Percentiles rank a stretch among this genome's conserved stretches.
Evolutionary conservation across 208 protist species (phyloP).

Genomic region (Spongospora subterranea): DNA sequence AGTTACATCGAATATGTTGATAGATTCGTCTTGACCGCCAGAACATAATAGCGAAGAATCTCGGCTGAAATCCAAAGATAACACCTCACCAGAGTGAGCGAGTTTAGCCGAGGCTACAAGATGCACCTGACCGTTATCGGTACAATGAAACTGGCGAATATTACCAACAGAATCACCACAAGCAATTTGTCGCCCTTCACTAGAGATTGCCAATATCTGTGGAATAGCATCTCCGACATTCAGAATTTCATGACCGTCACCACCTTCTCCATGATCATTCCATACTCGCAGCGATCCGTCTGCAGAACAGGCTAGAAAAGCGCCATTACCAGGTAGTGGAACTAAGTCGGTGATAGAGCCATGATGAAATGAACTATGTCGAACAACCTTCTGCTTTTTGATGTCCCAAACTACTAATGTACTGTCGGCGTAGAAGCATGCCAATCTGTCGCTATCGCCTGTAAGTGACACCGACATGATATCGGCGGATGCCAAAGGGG

Average conservation of each 20-base stretch:
- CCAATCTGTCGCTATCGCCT: not conserved
- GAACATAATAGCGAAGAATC: not conserved
- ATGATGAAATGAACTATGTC: not conserved
- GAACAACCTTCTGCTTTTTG: not conserved
- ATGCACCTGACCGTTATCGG: not conserved
- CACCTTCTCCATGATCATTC: not conserved
- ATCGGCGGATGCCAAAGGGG: not conserved
- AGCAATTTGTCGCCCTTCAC: not conserved
- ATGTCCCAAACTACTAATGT: not conserved
- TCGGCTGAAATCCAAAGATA: not conserved
- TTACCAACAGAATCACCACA: not conserved
- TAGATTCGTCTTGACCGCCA: conserved; percentile 10
- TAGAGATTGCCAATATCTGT: not conserved
- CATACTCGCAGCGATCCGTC: not conserved
- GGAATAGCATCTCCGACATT: no score
- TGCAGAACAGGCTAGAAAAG: not conserved
- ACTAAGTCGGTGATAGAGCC: not conserved
- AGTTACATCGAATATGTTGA: conserved; percentile 18
- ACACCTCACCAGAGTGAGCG: not conserved
- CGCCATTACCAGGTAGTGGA: not conserved
- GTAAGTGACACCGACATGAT: not conserved
- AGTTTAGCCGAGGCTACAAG: not conserved
- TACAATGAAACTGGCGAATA: not conserved
- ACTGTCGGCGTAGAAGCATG: not conserved
- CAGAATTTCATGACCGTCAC: not conserved